These are phyloP conservation scores for Nigrograna mackinnonii DNA, from an alignment of 2,329 filamentous ascomycete genomes.

Conservation along the genomic window DNA sequence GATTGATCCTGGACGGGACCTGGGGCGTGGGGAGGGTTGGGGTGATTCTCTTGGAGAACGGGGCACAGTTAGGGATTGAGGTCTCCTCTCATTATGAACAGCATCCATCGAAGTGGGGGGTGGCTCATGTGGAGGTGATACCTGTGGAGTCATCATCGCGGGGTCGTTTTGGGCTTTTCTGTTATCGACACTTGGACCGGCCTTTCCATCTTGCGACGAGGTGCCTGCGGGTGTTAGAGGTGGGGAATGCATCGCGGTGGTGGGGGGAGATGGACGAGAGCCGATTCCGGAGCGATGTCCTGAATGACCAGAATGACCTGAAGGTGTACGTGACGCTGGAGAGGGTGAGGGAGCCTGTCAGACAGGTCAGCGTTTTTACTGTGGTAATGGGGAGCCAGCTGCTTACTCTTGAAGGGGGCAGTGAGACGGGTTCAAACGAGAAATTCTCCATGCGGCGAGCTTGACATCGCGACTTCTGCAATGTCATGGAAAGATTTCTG, in stretches of 20 bases:
- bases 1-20: slow-evolving; percentile 45
- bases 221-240: slow-evolving; percentile 87
- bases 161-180: slow-evolving; percentile 45
- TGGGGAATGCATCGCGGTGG: slow-evolving; percentile 79
- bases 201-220: slow-evolving; percentile 57
- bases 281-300: slow-evolving; percentile 58
- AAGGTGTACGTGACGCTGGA: slow-evolving; percentile 47
- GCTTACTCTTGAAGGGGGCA: slow-evolving; percentile 82
- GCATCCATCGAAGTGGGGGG: slow-evolving; percentile 49
- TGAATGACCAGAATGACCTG: slow-evolving; percentile 58
- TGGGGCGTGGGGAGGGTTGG: slow-evolving; percentile 43
- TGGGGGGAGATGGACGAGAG: slow-evolving; percentile 67
- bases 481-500: slow-evolving; percentile 69
- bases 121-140: slow-evolving; percentile 59
- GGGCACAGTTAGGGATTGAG: slow-evolving; percentile 24
- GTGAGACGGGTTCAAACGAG: slow-evolving; percentile 86
- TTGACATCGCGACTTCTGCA: slow-evolving; percentile 78
- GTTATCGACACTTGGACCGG: slow-evolving; percentile 33
- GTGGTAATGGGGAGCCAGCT: slow-evolving; percentile 20
- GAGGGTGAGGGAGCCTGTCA: slow-evolving; percentile 53
- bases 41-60: slow-evolving; percentile 31
- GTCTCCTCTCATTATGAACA: slow-evolving; percentile 23
- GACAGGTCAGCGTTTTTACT: slow-evolving; percentile 28
- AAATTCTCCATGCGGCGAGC: slow-evolving; percentile 83
- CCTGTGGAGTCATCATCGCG: slow-evolving; percentile 60